Conservation (phyloP, 1,139 yeast species). For the Blastobotrys elegans region DNA sequence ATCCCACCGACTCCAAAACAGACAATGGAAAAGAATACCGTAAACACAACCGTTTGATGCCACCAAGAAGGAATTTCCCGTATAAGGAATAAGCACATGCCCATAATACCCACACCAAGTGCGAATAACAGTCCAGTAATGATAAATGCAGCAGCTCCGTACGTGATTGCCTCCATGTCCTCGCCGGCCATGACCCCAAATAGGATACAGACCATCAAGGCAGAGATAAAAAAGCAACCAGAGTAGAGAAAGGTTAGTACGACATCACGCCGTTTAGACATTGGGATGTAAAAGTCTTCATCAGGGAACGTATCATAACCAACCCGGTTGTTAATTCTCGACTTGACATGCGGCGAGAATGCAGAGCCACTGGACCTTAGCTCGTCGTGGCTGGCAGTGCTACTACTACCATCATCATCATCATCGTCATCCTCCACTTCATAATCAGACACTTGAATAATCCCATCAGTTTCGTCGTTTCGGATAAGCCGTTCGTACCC, state of each 20-base stretch:
- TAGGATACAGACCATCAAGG: conserved; percentile 44
- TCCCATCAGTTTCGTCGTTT: conserved; percentile 16
- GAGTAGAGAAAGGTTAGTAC: conserved; percentile 46
- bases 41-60: conserved; percentile 39
- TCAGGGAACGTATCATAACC: conserved; percentile 25
- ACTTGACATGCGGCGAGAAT: conserved; percentile 25
- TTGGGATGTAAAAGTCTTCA: conserved; percentile 16
- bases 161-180: conserved; percentile 28
- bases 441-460: conserved; percentile 14
- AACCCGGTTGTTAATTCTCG: conserved; percentile 7
- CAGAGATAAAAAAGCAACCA: conserved; percentile 39
- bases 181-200: conserved; percentile 42
- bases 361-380: background rate
- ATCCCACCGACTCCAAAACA: conserved; percentile 46
- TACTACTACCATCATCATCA: conserved; percentile 19
- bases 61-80: conserved; percentile 38
- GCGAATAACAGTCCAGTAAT: conserved; percentile 36
- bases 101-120: conserved; percentile 35
- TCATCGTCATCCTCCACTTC: conserved; percentile 20
- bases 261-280: conserved; percentile 39
- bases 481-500: conserved; percentile 7
- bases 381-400: conserved; percentile 14
- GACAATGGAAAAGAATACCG: conserved; percentile 38
- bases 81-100: conserved; percentile 40
- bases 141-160: conserved; percentile 26